Percentiles rank a stretch among this genome's conserved stretches.
These are phyloP conservation scores for Calonectria hawksworthii DNA, from an alignment of 2,329 filamentous ascomycete genomes.

Conservation along the genomic window DNA sequence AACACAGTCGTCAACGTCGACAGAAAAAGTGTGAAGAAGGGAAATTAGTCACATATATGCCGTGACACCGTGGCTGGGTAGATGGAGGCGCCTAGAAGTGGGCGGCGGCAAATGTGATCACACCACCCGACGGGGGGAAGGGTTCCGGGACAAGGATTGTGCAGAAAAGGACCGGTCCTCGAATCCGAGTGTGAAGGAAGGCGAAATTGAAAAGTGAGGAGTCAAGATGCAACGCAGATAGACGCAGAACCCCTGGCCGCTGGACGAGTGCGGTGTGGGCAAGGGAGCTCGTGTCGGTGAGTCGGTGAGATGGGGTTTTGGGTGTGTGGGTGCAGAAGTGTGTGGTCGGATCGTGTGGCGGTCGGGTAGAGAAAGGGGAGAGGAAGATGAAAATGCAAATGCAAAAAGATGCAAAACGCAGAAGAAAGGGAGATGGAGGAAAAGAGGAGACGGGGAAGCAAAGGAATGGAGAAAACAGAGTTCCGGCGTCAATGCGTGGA, in stretches of 20 bases:
- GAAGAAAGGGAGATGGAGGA: not conserved
- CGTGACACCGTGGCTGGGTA: constrained; percentile 14
- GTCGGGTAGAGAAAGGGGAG: not conserved
- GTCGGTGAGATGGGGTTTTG: constrained; percentile 25
- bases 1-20: constrained; percentile 29
- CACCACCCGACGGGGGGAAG: constrained; percentile 11
- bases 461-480: constrained; percentile 19
- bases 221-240: constrained; percentile 2
- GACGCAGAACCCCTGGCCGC: constrained; percentile 13
- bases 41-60: constrained; percentile 21
- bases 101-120: constrained; percentile 24
- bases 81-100: not conserved
- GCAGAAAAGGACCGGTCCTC: not conserved
- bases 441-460: constrained; percentile 1
- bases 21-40: constrained; percentile 14
- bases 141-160: not conserved
- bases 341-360: constrained; percentile 19
- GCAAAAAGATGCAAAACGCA: not conserved
- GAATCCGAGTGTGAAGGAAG: not conserved
- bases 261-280: constrained; percentile 26
- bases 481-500: constrained; percentile 14
- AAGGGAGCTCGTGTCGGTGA: constrained; percentile 16
- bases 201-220: not conserved
- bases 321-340: not conserved
- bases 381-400: not conserved